These are phyloP conservation scores for Fusarium gaditjirri DNA, from an alignment of 2,329 filamentous ascomycete species.

Conservation along the genomic window DNA sequence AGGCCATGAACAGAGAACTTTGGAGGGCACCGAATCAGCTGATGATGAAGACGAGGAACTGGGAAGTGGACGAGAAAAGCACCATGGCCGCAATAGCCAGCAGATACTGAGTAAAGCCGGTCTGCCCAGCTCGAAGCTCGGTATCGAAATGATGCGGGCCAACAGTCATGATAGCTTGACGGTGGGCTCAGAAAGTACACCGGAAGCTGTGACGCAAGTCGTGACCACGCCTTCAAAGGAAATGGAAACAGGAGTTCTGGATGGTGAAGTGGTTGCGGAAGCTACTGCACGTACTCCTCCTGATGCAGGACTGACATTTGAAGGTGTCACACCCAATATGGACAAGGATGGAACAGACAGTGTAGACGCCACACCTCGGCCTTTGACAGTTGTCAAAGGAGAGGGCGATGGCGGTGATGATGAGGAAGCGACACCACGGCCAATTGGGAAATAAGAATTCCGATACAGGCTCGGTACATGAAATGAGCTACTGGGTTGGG, in stretches of 20 bases:
- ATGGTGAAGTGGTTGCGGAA: slow-evolving; percentile 15
- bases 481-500: background rate
- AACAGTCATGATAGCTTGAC: slow-evolving; percentile 89
- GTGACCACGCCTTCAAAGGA: slow-evolving; percentile 61
- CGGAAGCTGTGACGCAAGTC: slow-evolving; percentile 64
- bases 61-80: slow-evolving; percentile 60
- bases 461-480: background rate
- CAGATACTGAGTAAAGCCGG: slow-evolving; percentile 58
- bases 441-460: slow-evolving; percentile 42
- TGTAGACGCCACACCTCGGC: slow-evolving; percentile 59
- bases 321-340: slow-evolving; percentile 7
- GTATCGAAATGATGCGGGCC: slow-evolving; percentile 97
- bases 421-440: slow-evolving; percentile 56
- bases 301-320: slow-evolving; percentile 27
- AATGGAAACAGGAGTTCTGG: slow-evolving; percentile 47
- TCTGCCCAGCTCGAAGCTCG: slow-evolving; percentile 85
- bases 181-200: slow-evolving; percentile 60
- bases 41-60: slow-evolving; percentile 96
- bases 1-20: slow-evolving; percentile 75
- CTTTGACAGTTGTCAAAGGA: slow-evolving; percentile 36
- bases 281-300: slow-evolving; percentile 41
- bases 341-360: slow-evolving; percentile 35
- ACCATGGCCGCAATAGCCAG: slow-evolving; percentile 59
- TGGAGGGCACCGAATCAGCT: slow-evolving; percentile 84
- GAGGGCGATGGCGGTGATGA: slow-evolving; percentile 22